Conservation (phyloP, 2,329 filamentous ascomycete species). For the Lomentospora prolificans region DNA sequence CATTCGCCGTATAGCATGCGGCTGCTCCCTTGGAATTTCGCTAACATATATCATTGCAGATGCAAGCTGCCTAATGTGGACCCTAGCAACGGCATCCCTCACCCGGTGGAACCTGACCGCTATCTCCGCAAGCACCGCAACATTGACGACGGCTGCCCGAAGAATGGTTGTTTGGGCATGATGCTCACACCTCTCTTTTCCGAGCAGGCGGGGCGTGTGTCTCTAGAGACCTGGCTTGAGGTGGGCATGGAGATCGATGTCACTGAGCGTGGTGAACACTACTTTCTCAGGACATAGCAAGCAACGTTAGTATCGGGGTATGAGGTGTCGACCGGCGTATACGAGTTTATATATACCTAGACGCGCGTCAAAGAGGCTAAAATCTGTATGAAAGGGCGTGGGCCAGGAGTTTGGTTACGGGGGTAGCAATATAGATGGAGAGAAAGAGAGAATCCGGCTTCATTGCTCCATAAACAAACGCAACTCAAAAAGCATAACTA, state of each 20-base stretch:
- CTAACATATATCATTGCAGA: conserved; percentile 19
- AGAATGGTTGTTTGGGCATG: conserved; percentile 53
- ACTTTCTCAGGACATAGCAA: conserved; percentile 17
- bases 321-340: neutral
- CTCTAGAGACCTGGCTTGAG: conserved; percentile 35
- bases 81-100: conserved; percentile 46
- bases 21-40: neutral
- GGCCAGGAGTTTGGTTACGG: too few relatives aligned
- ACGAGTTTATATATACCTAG: neutral
- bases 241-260: conserved; percentile 48
- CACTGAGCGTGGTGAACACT: conserved; percentile 34
- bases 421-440: too few relatives aligned
- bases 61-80: conserved; percentile 66
- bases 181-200: conserved; percentile 50
- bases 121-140: conserved; percentile 48
- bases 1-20: neutral
- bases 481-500: neutral
- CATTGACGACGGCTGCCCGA: conserved; percentile 50
- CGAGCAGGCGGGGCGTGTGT: conserved; percentile 15
- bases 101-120: conserved; percentile 45
- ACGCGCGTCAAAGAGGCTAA: neutral
- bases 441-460: conserved; percentile 5
- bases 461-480: neutral
- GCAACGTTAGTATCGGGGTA: neutral
- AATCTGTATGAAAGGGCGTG: neutral